These are phyloP conservation scores for Kurtzmaniella fragi DNA, from an alignment of 805 yeast genomes.

Conservation along the genomic window DNA sequence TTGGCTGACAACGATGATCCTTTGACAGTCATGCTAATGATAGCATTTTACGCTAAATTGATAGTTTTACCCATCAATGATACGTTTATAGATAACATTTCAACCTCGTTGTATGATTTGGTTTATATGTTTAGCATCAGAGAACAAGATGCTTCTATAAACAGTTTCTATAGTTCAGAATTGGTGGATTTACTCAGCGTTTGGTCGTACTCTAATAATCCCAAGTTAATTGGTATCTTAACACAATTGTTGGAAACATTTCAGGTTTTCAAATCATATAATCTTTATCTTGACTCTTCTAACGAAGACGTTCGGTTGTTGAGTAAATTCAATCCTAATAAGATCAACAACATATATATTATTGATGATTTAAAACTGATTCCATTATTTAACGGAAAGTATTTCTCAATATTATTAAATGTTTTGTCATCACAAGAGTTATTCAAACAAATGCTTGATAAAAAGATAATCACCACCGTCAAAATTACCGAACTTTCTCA, in stretches of 20 bases:
- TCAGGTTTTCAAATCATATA: constrained; percentile 16
- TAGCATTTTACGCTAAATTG: constrained; percentile 20
- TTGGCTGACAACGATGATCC: constrained; percentile 16
- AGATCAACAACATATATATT: constrained; percentile 8
- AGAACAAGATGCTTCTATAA: constrained; percentile 7
- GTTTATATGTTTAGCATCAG: constrained; percentile 5
- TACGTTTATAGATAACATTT: constrained; percentile 4
- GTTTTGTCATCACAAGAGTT: constrained; percentile 10
- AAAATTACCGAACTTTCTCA: constrained; percentile 12
- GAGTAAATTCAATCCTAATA: constrained; percentile 12
- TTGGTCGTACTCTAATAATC: constrained; percentile 13
- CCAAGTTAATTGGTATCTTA: constrained; percentile 3
- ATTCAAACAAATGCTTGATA: constrained; percentile 10
- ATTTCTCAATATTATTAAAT: constrained; percentile 23
- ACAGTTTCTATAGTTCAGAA: constrained; percentile 11
- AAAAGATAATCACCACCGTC: constrained; percentile 6
- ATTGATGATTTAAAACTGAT: constrained; percentile 5
- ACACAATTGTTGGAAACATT: constrained; percentile 5
- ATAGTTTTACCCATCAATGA: constrained; percentile 5
- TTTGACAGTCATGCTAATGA: constrained; percentile 17
- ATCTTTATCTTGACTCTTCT: constrained; percentile 10
- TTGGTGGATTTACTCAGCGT: constrained; percentile 15
- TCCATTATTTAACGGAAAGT: constrained; percentile 13
- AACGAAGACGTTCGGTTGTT: constrained; percentile 18
- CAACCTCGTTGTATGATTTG: constrained; percentile 6